Evolutionary conservation across 192 early-diverging fungal genomes (phyloP), one percentile per base, ranked within the genome.

Genomic region (Rhizoclosmatium sp.): DNA sequence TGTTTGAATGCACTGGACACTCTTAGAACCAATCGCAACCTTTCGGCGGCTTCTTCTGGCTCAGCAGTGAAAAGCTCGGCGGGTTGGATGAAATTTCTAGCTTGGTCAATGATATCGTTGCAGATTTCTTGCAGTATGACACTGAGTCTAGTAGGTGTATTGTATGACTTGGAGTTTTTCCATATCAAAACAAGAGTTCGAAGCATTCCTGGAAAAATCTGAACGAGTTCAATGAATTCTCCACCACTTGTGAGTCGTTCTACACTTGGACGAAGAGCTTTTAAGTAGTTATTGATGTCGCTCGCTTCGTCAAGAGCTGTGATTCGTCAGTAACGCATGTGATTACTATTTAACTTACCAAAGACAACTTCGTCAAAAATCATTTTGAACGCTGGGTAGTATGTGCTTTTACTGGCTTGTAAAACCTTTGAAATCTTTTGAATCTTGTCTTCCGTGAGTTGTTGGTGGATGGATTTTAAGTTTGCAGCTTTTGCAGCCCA

Each of bases 401-500:
- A 92, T n/a, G 90, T 92, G 75, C 89, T 91, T 44, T 92, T 91
- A 64, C 84, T 89, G 21, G 70, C 68, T 67, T 91, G 79, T 9
- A 92, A 78, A 4, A 90, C 74, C 71, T 83, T 82, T 1, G 85
- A 81, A 66, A 92, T 92, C 68, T 87, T 87, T 69, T 91, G 87
- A 78, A 92, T 90, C 75, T 89, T 91, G 48, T 87, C 84, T 46
- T 91, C 90, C 14, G 88, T 88, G 21, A 92, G 81, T 65, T 92
- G 90, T 78, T 88, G 84, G 71, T 90, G 82, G 60, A 92, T 91
- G 40, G 85, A 85, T 75, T 90, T 88, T 65, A 92, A 67, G 69
- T 92, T 92, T 14, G 89, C 88, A 16, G 89, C 89, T 65, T 91
- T 91, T 62, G 90, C 90, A 14, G 88, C 87, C 90, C 90, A 92